Base-by-base conservation (phyloP, 371 early-diverging fungal species). In the Lichtheimia corymbifera region DNA sequence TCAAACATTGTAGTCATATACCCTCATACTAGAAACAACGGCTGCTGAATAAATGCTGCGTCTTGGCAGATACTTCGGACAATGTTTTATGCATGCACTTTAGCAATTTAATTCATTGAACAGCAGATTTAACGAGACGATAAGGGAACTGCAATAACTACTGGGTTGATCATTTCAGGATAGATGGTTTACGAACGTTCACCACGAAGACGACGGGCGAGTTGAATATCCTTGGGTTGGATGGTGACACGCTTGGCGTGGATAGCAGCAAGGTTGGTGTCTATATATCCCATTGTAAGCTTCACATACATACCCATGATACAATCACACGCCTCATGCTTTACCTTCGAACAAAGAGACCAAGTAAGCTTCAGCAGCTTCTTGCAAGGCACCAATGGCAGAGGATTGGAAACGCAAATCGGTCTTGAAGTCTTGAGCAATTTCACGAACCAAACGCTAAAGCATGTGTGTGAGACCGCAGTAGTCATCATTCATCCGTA, bases 191-290 rank as follows among this genome's bases (percentile, higher is more conserved):
- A 90, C 59, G 86, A 76, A 70, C 91, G 87, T 77, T 93, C 92
- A 59, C 93, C 93, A 76, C 93, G 90, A 66, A 97, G 90, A 75
- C 95, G 91, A 64, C 91, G 86, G 62, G 97, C 98, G 64, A 99
- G 83, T 77, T 96, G 94, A 72, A 99, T 92, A 83, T 47, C 20
- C 47, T 54, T 97, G 75, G 96, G 96, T 86, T 97, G 96, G 83
- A 99, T 98, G 79, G 99, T 99, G 68, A 99, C 99, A 83, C 99
- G 93, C 89, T 97, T 97, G 77, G 98, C 99, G 86, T 99, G 99
- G 83, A 97, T 97, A 74, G 99, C 99, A 68, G 97, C 97, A 79
- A 96, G 86, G 88, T 98, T 95, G 72, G 98, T 98, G 86, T 98
- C 97, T 82, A 7, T 47, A 35, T 9, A 7, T 47, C 17, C 7